A percentile compares a stretch with the other conserved stretches of the same genome.
phyloP scores from a whole-genome alignment of 2,329 filamentous ascomycete species.

The Beauveria sp. region DNA sequence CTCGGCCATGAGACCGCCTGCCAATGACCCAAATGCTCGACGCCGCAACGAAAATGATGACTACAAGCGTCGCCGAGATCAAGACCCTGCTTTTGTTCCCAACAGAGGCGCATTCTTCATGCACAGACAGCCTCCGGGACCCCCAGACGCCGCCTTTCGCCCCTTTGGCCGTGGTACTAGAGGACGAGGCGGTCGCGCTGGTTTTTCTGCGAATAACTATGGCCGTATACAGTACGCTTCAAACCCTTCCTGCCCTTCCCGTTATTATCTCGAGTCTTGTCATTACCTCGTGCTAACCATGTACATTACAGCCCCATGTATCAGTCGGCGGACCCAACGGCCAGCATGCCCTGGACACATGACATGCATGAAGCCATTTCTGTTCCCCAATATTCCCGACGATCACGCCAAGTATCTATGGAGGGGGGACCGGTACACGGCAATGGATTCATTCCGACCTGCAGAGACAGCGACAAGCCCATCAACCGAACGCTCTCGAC shows the following conservation, averaged over 20 bases:
- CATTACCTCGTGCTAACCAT: slow-evolving; percentile 19
- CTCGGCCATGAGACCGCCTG: slow-evolving; percentile 44
- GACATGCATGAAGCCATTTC: slow-evolving; percentile 79
- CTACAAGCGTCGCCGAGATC: slow-evolving; percentile 78
- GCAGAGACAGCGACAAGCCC: slow-evolving; percentile 51
- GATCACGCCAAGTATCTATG: slow-evolving; percentile 35
- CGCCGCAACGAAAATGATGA: slow-evolving; percentile 84
- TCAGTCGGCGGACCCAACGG: slow-evolving; percentile 51
- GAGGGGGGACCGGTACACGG: slow-evolving; percentile 47
- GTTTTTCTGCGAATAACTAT: slow-evolving; percentile 45
- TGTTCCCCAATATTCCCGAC: slow-evolving; percentile 33
- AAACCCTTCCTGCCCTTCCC: background rate
- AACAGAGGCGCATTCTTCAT: slow-evolving; percentile 95
- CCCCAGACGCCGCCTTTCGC: slow-evolving; percentile 69
- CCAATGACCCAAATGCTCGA: slow-evolving; percentile 49
- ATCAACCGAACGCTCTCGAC: slow-evolving; percentile 76
- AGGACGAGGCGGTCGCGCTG: slow-evolving; percentile 55
- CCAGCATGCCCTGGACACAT: slow-evolving; percentile 78
- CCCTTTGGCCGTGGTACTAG: slow-evolving; percentile 56
- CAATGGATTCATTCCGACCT: slow-evolving; percentile 47
- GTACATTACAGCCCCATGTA: slow-evolving; percentile 28
- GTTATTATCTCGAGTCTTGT: background rate
- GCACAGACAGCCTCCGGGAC: slow-evolving; percentile 74
- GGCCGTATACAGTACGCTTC: slow-evolving; percentile 56
- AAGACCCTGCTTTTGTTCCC: slow-evolving; percentile 88